phyloP scores from a whole-genome alignment of 2,329 filamentous ascomycete genomes.

The Tolypocladium ovalisporum region DNA sequence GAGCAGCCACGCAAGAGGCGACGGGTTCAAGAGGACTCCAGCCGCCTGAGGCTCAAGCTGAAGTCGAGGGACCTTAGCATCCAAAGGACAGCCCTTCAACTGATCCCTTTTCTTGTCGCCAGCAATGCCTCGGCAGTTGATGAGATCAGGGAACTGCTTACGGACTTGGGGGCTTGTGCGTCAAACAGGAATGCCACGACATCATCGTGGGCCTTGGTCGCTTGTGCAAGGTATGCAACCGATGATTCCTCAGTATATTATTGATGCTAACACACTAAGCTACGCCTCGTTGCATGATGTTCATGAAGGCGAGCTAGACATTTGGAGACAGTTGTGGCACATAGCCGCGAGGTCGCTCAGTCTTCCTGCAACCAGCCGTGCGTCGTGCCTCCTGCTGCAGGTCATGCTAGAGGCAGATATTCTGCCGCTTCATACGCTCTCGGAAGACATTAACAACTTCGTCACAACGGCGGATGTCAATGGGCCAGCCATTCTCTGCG shows the following conservation, averaged over 20 bases:
- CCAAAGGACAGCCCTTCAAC: conserved; percentile 42
- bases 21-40: conserved; percentile 29
- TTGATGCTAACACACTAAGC: conserved; percentile 16
- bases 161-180: conserved; percentile 45
- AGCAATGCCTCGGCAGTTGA: conserved; percentile 33
- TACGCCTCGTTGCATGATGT: conserved; percentile 14
- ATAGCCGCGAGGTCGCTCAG: conserved; percentile 60
- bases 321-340: conserved; percentile 71
- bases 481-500: conserved; percentile 68
- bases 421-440: conserved; percentile 55
- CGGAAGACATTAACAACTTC: conserved; percentile 61
- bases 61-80: conserved; percentile 30
- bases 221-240: conserved; percentile 58
- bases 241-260: background rate
- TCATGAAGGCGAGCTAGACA: conserved; percentile 24
- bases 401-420: conserved; percentile 55
- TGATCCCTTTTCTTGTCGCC: conserved; percentile 46
- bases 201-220: conserved; percentile 75
- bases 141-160: conserved; percentile 44
- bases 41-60: conserved; percentile 38
- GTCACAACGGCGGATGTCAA: conserved; percentile 69
- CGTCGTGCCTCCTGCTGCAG: conserved; percentile 64
- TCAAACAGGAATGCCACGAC: conserved; percentile 57
- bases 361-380: conserved; percentile 59
- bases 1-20: conserved; percentile 43